phyloP scores from a whole-genome alignment of 148 eudicot genomes.

The Selenicereus undatus region DNA sequence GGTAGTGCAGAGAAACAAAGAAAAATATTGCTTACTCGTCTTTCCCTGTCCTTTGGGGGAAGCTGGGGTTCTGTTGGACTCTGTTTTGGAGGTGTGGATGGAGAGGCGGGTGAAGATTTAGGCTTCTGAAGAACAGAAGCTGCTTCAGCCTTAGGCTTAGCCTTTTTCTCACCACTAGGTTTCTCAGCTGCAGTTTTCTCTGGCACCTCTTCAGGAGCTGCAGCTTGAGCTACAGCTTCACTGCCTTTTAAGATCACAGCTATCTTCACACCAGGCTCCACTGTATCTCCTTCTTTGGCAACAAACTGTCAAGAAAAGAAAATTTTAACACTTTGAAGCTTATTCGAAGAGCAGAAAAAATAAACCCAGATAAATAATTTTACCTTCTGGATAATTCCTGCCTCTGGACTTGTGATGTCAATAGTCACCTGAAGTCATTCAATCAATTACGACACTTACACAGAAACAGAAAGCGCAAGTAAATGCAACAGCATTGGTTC shows the following conservation, averaged over 20 bases:
- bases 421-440: slow-evolving; percentile 34
- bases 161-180: slow-evolving; percentile 17
- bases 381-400: slow-evolving; percentile 38
- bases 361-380: neutral
- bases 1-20: neutral
- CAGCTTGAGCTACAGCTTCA: slow-evolving; percentile 25
- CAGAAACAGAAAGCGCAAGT: neutral
- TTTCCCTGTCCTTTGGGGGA: slow-evolving; percentile 92
- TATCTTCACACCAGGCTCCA: slow-evolving; percentile 36
- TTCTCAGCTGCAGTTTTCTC: slow-evolving; percentile 14
- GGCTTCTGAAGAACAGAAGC: slow-evolving; percentile 38
- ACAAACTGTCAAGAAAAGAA: slow-evolving; percentile 24
- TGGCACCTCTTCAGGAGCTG: slow-evolving; percentile 12
- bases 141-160: slow-evolving; percentile 45
- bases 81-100: slow-evolving; percentile 36
- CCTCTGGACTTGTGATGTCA: slow-evolving; percentile 37
- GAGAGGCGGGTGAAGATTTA: slow-evolving; percentile 40
- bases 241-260: slow-evolving; percentile 29
- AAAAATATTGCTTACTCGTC: slow-evolving; percentile 54
- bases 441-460: neutral
- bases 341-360: neutral
- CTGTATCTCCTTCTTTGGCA: slow-evolving; percentile 41
- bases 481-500: neutral
- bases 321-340: neutral
- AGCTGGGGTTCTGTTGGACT: slow-evolving; percentile 70